Evolutionary conservation across 2,329 filamentous ascomycete genomes (phyloP).

Genomic region (Fusarium bulbicola): DNA sequence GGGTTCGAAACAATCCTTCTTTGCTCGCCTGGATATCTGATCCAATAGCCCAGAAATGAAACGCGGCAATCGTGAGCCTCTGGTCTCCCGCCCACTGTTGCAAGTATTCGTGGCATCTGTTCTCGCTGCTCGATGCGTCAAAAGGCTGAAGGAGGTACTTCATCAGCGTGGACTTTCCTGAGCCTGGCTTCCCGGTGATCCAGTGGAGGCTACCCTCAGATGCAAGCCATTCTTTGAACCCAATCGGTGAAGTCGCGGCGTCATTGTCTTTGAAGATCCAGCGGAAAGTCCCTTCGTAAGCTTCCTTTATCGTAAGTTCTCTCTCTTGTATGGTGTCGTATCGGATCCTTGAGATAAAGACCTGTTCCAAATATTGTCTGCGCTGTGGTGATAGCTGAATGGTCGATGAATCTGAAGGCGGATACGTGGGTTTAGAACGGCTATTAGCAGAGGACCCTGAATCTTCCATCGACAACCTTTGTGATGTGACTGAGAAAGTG

Average conservation of each 20-base stretch:
- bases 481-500: not conserved
- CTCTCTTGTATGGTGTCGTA: slow-evolving; percentile 21
- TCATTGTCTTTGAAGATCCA: slow-evolving; percentile 1
- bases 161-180: slow-evolving; percentile 11
- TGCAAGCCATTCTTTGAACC: slow-evolving; percentile 15
- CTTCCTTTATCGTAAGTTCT: slow-evolving; percentile 10
- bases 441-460: slow-evolving; percentile 12
- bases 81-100: not conserved
- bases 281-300: slow-evolving; percentile 4
- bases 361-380: not conserved
- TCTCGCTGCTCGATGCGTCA: too few species aligned
- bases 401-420: not conserved
- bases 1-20: not conserved
- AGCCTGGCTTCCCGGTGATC: slow-evolving; percentile 23
- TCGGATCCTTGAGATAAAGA: not conserved
- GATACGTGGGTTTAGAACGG: slow-evolving; percentile 10
- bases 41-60: slow-evolving; percentile 30
- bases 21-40: not conserved
- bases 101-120: not conserved
- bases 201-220: slow-evolving; percentile 2
- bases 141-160: slow-evolving; percentile 1
- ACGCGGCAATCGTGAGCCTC: not conserved
- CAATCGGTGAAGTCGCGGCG: rapidly evolving
- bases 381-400: not conserved
- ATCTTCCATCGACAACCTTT: not conserved